Evolutionary conservation across 352 stramenopile species (phyloP).

Genomic region (Hyphochytrium catenoides): DNA sequence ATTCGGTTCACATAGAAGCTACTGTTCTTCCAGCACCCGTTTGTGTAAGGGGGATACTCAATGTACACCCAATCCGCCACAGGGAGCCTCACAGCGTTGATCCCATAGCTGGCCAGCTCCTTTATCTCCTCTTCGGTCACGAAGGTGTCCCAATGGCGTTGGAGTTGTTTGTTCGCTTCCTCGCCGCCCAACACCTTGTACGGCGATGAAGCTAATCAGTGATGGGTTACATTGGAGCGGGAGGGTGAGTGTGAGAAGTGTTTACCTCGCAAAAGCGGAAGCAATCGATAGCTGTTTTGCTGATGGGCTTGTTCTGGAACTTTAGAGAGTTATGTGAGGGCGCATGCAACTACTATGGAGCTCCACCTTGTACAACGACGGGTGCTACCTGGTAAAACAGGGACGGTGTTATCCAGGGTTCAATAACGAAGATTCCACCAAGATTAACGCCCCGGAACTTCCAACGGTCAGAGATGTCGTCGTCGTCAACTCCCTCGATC

Average conservation of each 20-base stretch:
- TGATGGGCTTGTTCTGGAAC: constrained; percentile 38
- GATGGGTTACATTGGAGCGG: no score
- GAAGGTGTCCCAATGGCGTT: constrained; percentile 75
- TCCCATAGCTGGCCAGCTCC: constrained; percentile 36
- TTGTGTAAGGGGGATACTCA: constrained; percentile 73
- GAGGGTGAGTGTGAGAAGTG: no score
- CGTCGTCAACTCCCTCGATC: no score
- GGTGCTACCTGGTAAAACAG: constrained; percentile 92
- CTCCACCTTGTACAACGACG: no score
- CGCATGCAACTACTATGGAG: no score
- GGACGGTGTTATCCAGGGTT: constrained; percentile 82
- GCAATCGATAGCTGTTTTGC: constrained; percentile 68
- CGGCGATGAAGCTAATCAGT: no score
- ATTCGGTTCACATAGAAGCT: constrained; percentile 67
- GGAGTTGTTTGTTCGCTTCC: constrained; percentile 78
- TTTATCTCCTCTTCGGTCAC: constrained; percentile 74
- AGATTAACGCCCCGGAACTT: constrained; percentile 79
- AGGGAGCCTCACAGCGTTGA: constrained; percentile 60
- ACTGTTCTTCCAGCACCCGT: constrained; percentile 71
- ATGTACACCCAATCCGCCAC: constrained; percentile 86
- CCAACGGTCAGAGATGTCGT: no score
- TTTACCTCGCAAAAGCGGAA: constrained; percentile 80
- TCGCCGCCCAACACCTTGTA: constrained; percentile 45
- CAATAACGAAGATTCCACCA: constrained; percentile 81
- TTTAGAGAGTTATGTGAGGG: no score